These are phyloP conservation scores for Melampsora abietis-canadensis DNA, from an alignment of 1,284 basidiomycete genomes.

Conservation along the genomic window DNA sequence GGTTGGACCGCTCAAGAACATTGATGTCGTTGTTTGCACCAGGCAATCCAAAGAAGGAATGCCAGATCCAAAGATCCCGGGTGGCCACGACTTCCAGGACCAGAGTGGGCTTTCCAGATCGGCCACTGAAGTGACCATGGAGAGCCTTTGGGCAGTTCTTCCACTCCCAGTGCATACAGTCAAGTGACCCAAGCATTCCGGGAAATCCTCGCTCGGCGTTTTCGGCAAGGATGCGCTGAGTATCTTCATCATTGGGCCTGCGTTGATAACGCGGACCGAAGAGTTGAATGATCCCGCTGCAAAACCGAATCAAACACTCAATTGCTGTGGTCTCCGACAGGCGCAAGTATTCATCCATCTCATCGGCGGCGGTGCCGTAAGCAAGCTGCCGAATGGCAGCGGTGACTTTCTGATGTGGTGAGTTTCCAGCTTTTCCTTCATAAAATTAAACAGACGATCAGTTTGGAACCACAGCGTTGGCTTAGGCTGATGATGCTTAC, in stretches of 20 bases:
- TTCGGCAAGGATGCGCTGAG: background rate
- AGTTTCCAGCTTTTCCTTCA: conserved; percentile 15
- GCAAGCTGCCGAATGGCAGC: conserved; percentile 2
- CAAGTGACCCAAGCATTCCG: background rate
- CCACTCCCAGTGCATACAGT: no score
- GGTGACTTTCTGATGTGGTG: conserved; percentile 9
- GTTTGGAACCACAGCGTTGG: background rate
- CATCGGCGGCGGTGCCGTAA: conserved; percentile 1
- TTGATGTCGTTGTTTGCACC: background rate
- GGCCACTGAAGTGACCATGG: no score
- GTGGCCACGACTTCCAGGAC: no score
- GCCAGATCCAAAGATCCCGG: background rate
- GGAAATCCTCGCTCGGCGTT: background rate
- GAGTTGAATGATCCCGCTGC: background rate
- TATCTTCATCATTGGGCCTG: background rate
- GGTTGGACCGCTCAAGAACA: no score
- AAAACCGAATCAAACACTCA: conserved; percentile 20
- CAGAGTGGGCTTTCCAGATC: no score
- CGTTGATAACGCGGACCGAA: conserved; percentile 13
- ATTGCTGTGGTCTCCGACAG: conserved; percentile 22
- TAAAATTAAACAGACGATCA: background rate
- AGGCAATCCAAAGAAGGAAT: background rate
- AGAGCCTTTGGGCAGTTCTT: no score
- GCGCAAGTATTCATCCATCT: conserved; percentile 7
- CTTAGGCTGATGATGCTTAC: background rate